phyloP scores from a whole-genome alignment of 2,329 filamentous ascomycete genomes.

The Ophiocordyceps camponoti-leonardi region DNA sequence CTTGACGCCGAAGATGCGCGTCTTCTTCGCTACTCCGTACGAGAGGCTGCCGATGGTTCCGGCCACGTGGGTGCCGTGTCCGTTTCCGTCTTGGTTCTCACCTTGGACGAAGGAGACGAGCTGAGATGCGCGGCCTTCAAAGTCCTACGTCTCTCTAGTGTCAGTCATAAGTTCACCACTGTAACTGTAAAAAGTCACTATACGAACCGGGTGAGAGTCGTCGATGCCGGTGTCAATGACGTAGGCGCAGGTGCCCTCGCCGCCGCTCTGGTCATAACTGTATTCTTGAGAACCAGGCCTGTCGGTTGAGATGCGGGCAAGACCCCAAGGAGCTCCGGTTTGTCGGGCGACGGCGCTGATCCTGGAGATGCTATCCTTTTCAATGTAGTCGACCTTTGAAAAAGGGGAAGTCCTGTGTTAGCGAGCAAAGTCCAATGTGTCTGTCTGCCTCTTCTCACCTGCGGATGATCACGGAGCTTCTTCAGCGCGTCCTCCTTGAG shows the following conservation, averaged over 20 bases:
- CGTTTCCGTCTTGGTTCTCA: conserved; percentile 12
- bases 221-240: conserved; percentile 24
- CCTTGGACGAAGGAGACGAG: conserved; percentile 16
- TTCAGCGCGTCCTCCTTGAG: conserved; percentile 6
- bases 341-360: conserved; percentile 10
- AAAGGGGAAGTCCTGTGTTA: neutral
- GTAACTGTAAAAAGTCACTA: neutral
- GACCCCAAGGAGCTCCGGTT: conserved; percentile 17
- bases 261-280: conserved; percentile 12
- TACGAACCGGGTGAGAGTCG: conserved; percentile 13
- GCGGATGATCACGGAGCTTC: conserved; percentile 7
- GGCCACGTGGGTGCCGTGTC: conserved; percentile 20
- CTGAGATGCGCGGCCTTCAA: conserved; percentile 20
- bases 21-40: conserved; percentile 22
- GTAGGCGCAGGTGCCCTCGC: too few relatives aligned
- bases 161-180: too few relatives aligned
- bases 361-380: conserved; percentile 13
- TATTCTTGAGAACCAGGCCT: conserved; percentile 10
- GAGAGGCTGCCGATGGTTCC: conserved; percentile 16
- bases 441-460: too few relatives aligned
- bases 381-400: conserved; percentile 17
- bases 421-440: too few relatives aligned
- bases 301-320: conserved; percentile 16
- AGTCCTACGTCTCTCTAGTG: conserved; percentile 8
- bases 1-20: conserved; percentile 20